Conservation (phyloP, 352 stramenopile genomes). For the Blastocystis sp. region DNA sequence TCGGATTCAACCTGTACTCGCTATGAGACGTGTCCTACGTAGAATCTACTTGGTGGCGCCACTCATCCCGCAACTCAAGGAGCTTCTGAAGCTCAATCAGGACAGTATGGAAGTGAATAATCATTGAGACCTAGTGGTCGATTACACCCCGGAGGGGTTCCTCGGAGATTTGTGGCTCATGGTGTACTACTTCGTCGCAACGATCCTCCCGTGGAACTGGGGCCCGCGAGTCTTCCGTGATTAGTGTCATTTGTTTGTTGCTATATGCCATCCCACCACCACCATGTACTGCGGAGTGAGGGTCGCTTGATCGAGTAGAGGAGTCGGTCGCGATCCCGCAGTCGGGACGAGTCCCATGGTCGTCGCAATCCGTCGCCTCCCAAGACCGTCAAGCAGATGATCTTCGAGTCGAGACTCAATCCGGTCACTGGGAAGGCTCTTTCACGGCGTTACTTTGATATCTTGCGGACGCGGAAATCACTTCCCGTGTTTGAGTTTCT, state of each 20-base stretch:
- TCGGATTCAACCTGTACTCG: neutral
- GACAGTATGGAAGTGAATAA: neutral
- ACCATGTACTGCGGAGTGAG: neutral
- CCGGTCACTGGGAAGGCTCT: constrained; percentile 77
- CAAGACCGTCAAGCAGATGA: constrained; percentile 38
- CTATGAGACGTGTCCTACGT: neutral
- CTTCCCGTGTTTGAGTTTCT: constrained; percentile 80
- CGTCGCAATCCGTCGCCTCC: neutral
- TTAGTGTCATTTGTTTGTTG: constrained; percentile 14
- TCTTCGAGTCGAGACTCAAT: constrained; percentile 66
- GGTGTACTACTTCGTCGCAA: constrained; percentile 46
- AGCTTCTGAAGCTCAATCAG: neutral
- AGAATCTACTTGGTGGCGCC: neutral
- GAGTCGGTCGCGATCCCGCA: constrained; percentile 39
- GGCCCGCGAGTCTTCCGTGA: constrained; percentile 35
- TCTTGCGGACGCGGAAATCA: constrained; percentile 73
- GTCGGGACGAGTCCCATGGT: neutral
- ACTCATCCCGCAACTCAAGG: neutral
- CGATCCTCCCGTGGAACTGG: constrained; percentile 26
- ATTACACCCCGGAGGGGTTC: constrained; percentile 14
- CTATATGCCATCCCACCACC: constrained; percentile 20
- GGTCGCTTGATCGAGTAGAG: neutral
- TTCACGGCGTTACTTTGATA: constrained; percentile 77
- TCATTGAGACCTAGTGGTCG: constrained; percentile 27
- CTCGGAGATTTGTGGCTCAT: constrained; percentile 3